Conservation (phyloP, 2,329 filamentous ascomycete species). For the Sporothrix brasiliensis region DNA sequence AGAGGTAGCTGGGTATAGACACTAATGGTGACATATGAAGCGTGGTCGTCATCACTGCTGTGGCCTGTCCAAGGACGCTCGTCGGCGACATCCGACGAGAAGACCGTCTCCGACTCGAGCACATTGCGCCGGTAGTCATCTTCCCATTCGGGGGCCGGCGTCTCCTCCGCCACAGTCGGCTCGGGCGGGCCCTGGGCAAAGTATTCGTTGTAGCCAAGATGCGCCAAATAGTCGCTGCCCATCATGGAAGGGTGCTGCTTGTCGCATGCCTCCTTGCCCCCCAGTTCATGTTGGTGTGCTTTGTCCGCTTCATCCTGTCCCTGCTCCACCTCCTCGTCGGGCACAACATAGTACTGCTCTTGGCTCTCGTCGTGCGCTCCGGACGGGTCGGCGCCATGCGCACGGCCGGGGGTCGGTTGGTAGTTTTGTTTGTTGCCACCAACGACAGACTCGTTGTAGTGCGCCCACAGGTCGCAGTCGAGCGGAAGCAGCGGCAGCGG, state of each 20-base stretch:
- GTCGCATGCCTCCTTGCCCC: background rate
- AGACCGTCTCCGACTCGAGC: constrained; percentile 24
- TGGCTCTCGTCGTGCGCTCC: background rate
- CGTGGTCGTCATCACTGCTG: background rate
- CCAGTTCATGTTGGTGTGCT: no score
- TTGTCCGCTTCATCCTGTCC: background rate
- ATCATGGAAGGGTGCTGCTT: background rate
- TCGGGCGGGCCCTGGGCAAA: background rate
- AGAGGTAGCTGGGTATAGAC: constrained; percentile 24
- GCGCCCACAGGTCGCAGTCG: constrained; percentile 21
- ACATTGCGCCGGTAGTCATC: constrained; percentile 30
- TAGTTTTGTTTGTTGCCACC: background rate
- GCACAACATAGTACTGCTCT: background rate
- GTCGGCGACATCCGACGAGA: background rate
- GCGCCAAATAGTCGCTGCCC: background rate
- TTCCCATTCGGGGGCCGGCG: constrained; percentile 19
- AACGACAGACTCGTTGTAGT: constrained; percentile 13
- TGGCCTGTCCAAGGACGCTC: no score
- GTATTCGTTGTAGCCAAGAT: constrained; percentile 3
- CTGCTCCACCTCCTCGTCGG: background rate
- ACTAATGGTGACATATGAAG: constrained; percentile 27
- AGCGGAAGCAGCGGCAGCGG: constrained; percentile 33
- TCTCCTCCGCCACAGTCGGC: background rate
- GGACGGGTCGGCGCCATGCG: background rate
- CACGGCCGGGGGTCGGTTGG: background rate